Conservation (phyloP, 164 flowering plant species). For the Tetracentron sinense region DNA sequence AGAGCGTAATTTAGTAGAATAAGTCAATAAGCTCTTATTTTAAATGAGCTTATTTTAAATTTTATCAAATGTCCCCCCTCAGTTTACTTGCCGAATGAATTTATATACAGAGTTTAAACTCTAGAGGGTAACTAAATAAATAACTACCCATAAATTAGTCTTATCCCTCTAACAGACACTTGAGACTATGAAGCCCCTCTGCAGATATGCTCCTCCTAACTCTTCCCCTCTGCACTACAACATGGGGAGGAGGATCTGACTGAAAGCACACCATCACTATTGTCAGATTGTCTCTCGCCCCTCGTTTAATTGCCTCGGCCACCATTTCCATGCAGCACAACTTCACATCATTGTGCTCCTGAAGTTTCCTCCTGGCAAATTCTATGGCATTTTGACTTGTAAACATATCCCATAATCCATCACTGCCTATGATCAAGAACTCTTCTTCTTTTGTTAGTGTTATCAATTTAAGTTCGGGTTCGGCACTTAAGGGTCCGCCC, state of each 20-base stretch:
- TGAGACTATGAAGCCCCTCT: constrained; percentile 72
- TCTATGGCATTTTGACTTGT: constrained; percentile 76
- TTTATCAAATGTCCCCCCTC: too few species aligned
- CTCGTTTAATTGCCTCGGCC: constrained; percentile 74
- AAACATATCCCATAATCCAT: constrained; percentile 96
- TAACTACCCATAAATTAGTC: not conserved
- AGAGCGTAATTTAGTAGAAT: too few species aligned
- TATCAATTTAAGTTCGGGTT: constrained; percentile 72
- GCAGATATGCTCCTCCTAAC: constrained; percentile 77
- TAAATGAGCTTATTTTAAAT: not conserved
- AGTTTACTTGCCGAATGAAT: constrained; percentile 4
- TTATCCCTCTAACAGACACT: constrained; percentile 46
- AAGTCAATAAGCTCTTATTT: not conserved
- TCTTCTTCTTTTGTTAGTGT: constrained; percentile 80
- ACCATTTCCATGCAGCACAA: constrained; percentile 78
- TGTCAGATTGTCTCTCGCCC: constrained; percentile 70
- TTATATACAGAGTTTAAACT: constrained; percentile 1
- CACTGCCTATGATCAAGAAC: constrained; percentile 80
- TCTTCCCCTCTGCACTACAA: constrained; percentile 32
- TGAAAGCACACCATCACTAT: constrained; percentile 80
- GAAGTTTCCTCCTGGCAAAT: constrained; percentile 70
- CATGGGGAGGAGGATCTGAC: constrained; percentile 52
- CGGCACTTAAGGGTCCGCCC: constrained; percentile 77
- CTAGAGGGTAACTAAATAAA: not conserved
- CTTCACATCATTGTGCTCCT: constrained; percentile 71